Evolutionary conservation across 176 grass and related monocot genomes (phyloP).

Genomic region (Sorghum bicolor): DNA sequence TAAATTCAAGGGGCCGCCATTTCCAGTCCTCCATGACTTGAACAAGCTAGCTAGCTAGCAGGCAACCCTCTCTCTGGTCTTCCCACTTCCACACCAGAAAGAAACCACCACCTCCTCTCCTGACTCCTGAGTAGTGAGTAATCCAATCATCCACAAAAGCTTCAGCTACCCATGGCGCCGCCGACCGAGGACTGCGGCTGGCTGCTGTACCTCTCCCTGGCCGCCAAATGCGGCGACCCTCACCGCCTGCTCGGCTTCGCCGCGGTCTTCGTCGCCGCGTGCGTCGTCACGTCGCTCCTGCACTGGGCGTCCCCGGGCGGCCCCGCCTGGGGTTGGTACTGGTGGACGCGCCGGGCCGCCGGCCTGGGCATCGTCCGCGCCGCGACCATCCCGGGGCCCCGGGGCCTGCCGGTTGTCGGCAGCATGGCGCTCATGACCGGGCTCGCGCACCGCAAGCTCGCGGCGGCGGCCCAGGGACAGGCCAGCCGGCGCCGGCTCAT

Average conservation of each 20-base stretch:
- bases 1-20: slow-evolving; percentile 15
- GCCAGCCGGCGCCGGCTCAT: slow-evolving; percentile 26
- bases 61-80: neutral
- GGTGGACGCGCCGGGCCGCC: slow-evolving; percentile 22
- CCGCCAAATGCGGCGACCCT: slow-evolving; percentile 54
- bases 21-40: neutral
- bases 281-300: slow-evolving; percentile 39
- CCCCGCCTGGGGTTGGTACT: slow-evolving; percentile 70
- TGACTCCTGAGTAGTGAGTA: neutral
- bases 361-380: neutral
- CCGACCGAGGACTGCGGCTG: slow-evolving; percentile 41
- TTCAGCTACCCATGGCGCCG: slow-evolving; percentile 29
- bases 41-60: no score
- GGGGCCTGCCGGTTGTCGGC: slow-evolving; percentile 56
- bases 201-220: slow-evolving; percentile 59
- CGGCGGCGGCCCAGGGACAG: neutral
- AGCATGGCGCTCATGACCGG: slow-evolving; percentile 72
- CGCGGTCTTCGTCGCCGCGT: neutral
- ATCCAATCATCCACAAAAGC: neutral
- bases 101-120: neutral
- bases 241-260: slow-evolving; percentile 29
- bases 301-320: slow-evolving; percentile 67
- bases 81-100: slow-evolving; percentile 4
- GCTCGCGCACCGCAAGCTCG: slow-evolving; percentile 79
- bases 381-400: slow-evolving; percentile 48